phyloP scores from a whole-genome alignment of 2,329 filamentous ascomycete genomes.

The Hypomyces perniciosus region DNA sequence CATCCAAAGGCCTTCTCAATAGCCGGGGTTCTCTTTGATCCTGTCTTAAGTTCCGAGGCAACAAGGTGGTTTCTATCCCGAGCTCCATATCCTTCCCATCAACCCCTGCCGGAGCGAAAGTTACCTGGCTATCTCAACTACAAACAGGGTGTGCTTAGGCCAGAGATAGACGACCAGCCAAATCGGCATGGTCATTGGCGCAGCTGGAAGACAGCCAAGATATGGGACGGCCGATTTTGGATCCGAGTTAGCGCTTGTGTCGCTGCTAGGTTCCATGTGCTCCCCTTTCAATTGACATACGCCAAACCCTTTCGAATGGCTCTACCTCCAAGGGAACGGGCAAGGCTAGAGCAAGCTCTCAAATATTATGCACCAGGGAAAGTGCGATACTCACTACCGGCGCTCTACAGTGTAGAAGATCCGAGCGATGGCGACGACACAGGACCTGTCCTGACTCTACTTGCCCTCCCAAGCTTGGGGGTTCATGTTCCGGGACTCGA shows the following conservation, averaged over 20 bases:
- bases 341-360: conserved; percentile 36
- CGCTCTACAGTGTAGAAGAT: conserved; percentile 41
- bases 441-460: conserved; percentile 31
- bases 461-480: conserved; percentile 49
- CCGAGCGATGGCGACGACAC: conserved; percentile 2
- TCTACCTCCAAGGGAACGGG: conserved; percentile 28
- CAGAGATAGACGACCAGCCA: conserved; percentile 6
- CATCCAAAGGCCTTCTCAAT: conserved; percentile 37
- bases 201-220: conserved; percentile 27
- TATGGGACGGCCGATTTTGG: conserved; percentile 61
- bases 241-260: conserved; percentile 41
- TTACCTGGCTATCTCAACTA: conserved; percentile 20
- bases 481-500: conserved; percentile 41
- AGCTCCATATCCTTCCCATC: conserved; percentile 38
- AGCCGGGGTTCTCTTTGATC: conserved; percentile 33
- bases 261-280: conserved; percentile 36
- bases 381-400: conserved; percentile 49
- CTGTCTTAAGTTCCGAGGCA: conserved; percentile 18
- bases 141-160: background rate
- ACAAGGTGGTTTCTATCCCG: conserved; percentile 41
- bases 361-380: conserved; percentile 49
- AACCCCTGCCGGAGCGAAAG: conserved; percentile 25
- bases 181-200: conserved; percentile 19
- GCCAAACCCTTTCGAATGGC: conserved; percentile 44
- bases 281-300: conserved; percentile 39